Conservation (phyloP, 1,139 yeast species). For the Zygosaccharomyces pseudobailii region DNA sequence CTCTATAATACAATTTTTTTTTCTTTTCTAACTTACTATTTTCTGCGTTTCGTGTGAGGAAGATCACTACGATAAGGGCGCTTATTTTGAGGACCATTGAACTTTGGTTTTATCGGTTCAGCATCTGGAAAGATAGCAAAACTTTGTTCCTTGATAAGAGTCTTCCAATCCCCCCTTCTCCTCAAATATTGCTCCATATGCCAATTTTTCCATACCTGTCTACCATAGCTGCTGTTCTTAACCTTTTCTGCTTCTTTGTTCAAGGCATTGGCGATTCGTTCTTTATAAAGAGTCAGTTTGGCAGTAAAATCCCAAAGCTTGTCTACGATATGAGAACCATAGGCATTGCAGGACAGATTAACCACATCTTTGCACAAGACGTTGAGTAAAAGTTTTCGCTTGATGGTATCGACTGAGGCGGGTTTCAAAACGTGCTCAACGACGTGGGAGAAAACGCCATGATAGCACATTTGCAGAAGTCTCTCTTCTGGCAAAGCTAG, state of each 20-base stretch:
- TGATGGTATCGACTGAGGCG: conserved; percentile 46
- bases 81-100: conserved; percentile 1
- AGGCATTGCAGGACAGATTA: conserved; percentile 73
- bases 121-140: conserved; percentile 42
- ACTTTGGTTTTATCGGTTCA: conserved; percentile 27
- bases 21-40: background rate
- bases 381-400: conserved; percentile 67
- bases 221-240: conserved; percentile 82
- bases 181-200: conserved; percentile 41
- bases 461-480: conserved; percentile 68
- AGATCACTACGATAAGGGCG: conserved; percentile 4
- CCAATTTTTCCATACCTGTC: conserved; percentile 96
- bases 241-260: conserved; percentile 58
- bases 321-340: conserved; percentile 90
- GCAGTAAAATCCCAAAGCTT: conserved; percentile 75
- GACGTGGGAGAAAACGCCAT: conserved; percentile 86
- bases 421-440: conserved; percentile 59
- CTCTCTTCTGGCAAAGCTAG: conserved; percentile 55
- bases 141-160: conserved; percentile 65
- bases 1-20: conserved; percentile 3
- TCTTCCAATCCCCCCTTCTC: conserved; percentile 80
- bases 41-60: conserved; percentile 8
- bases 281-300: conserved; percentile 78
- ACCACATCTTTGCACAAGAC: conserved; percentile 51
- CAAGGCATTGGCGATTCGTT: conserved; percentile 72